Percentiles rank a stretch among this genome's conserved stretches.
phyloP scores from a whole-genome alignment of 176 grass and related monocot genomes.

The Rhynchospora breviuscula region DNA sequence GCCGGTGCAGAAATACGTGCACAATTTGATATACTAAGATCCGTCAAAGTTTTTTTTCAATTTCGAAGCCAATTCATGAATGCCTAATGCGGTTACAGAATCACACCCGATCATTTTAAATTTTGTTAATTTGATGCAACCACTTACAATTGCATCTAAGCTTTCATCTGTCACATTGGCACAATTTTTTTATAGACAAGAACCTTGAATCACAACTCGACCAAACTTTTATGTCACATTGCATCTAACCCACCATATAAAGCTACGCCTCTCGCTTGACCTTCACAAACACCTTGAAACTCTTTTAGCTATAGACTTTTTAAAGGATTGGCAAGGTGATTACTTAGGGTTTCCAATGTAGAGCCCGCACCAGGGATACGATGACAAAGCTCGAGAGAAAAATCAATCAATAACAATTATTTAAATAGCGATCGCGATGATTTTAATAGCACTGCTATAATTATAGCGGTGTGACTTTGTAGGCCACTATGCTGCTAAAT shows the following conservation, averaged over 20 bases:
- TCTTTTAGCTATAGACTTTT: conserved; percentile 58
- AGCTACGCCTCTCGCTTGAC: conserved; percentile 72
- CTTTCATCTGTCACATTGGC: conserved; percentile 63
- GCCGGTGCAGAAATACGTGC: conserved; percentile 43
- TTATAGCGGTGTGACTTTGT: no score
- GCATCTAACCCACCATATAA: conserved; percentile 72
- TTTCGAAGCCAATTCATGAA: conserved; percentile 31
- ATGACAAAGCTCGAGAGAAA: conserved; percentile 66
- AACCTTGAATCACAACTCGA: no score
- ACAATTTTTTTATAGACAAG: conserved; percentile 63
- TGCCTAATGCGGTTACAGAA: conserved; percentile 47
- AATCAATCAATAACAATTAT: no score
- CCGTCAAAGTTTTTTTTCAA: conserved; percentile 62
- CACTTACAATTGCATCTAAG: conserved; percentile 56
- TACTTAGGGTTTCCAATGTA: conserved; percentile 54
- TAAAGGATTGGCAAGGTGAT: conserved; percentile 38
- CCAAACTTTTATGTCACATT: no score
- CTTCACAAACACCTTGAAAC: conserved; percentile 76
- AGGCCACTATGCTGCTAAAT: no score
- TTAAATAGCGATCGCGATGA: no score
- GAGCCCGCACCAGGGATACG: conserved; percentile 48
- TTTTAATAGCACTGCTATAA: no score
- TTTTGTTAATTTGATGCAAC: conserved; percentile 54
- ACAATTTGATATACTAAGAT: conserved; percentile 60
- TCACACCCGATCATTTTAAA: conserved; percentile 59